These are phyloP conservation scores for Saprolegnia parasitica DNA, from an alignment of 352 stramenopile species.

Conservation along the genomic window DNA sequence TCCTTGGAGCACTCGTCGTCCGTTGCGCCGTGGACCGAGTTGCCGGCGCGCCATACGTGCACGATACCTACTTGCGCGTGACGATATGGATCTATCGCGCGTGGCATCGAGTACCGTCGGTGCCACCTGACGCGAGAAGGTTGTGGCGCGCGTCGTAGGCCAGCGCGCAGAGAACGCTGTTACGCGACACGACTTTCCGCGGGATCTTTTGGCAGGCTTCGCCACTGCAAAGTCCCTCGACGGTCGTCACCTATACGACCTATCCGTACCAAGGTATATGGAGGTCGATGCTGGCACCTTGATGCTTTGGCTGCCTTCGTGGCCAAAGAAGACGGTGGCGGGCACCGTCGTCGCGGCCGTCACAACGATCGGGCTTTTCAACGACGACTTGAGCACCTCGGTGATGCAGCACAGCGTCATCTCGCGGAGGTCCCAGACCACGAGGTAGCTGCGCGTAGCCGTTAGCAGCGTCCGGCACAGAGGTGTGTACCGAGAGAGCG, in stretches of 20 bases:
- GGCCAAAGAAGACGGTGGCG: conserved; percentile 64
- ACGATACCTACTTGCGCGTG: conserved; percentile 4
- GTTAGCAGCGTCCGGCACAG: neutral
- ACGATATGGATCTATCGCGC: neutral
- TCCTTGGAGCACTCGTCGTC: conserved; percentile 7
- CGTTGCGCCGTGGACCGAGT: neutral
- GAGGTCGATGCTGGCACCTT: conserved; percentile 33
- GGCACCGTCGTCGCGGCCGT: conserved; percentile 51
- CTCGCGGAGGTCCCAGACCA: conserved; percentile 64
- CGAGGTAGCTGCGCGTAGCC: conserved; percentile 34
- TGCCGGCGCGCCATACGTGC: conserved; percentile 14
- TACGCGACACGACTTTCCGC: conserved; percentile 59
- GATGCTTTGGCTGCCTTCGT: conserved; percentile 72
- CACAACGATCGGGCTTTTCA: conserved; percentile 39
- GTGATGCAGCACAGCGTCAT: conserved; percentile 53
- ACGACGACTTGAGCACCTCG: conserved; percentile 57
- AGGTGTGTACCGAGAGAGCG: conserved; percentile 42
- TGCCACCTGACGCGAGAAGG: conserved; percentile 55
- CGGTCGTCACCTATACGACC: conserved; percentile 19
- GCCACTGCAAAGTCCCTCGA: conserved; percentile 43
- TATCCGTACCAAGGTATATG: neutral
- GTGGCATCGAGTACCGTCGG: conserved; percentile 40
- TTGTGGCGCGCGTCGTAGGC: conserved; percentile 49
- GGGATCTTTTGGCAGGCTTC: conserved; percentile 65
- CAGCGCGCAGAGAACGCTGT: conserved; percentile 44